Conservation (phyloP, 2,329 filamentous ascomycete species). For the Apiospora saccharicola region DNA sequence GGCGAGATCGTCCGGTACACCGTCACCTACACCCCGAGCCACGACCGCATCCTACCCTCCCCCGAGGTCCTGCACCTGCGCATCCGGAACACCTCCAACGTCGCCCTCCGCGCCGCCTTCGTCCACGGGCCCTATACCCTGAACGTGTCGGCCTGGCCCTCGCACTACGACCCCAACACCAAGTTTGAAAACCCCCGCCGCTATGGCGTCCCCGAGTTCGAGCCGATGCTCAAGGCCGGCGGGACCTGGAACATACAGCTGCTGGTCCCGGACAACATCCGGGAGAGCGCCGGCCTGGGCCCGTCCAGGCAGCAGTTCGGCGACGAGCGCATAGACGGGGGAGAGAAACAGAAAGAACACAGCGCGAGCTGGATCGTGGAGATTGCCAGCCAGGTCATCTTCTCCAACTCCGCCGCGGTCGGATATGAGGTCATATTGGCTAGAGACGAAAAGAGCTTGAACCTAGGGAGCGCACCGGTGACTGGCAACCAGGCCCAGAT, state of each 20-base stretch:
- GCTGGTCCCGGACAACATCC: slow-evolving; percentile 79
- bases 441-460: slow-evolving; percentile 83
- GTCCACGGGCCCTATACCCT: slow-evolving; percentile 95
- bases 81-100: slow-evolving; percentile 89
- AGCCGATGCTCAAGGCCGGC: slow-evolving; percentile 95
- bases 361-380: slow-evolving; percentile 79
- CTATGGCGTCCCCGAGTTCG: slow-evolving; percentile 87
- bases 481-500: slow-evolving; percentile 54
- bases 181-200: slow-evolving; percentile 74
- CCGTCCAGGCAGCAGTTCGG: slow-evolving; percentile 56
- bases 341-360: slow-evolving; percentile 49
- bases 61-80: slow-evolving; percentile 83
- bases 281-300: slow-evolving; percentile 65
- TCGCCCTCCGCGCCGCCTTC: slow-evolving; percentile 92
- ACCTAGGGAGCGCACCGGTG: slow-evolving; percentile 61
- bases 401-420: slow-evolving; percentile 87
- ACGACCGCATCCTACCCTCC: slow-evolving; percentile 88
- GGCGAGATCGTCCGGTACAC: slow-evolving; percentile 94
- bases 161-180: slow-evolving; percentile 81
- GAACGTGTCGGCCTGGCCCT: slow-evolving; percentile 84
- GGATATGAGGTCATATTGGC: slow-evolving; percentile 87
- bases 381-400: slow-evolving; percentile 90
- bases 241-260: slow-evolving; percentile 85
- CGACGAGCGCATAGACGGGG: slow-evolving; percentile 51
- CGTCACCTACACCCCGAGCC: slow-evolving; percentile 87